Conservation (phyloP, 371 early-diverging fungal genomes). For the Syncephalastrum contaminatum region DNA sequence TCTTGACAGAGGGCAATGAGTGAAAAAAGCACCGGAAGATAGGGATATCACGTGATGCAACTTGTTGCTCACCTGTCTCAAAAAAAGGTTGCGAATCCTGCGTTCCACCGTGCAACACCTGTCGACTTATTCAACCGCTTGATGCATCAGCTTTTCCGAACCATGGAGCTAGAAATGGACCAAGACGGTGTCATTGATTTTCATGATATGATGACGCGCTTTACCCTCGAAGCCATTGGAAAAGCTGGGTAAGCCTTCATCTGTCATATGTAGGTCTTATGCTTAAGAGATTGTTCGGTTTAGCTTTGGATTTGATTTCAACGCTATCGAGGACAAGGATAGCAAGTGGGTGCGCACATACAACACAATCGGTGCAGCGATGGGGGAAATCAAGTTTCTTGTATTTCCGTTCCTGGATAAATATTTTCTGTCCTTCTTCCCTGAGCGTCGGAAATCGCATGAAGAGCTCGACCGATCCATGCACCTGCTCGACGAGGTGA, state of each 20-base stretch:
- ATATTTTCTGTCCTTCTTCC: constrained; percentile 10
- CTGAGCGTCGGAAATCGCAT: constrained; percentile 30
- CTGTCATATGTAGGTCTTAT: neutral
- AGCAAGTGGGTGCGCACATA: too few species aligned
- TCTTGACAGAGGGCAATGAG: constrained; percentile 17
- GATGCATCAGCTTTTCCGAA: constrained; percentile 16
- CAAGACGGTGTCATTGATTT: neutral
- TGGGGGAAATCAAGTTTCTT: too few species aligned
- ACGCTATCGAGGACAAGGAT: too few species aligned
- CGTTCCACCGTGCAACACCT: constrained; percentile 42
- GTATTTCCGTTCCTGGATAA: too few species aligned
- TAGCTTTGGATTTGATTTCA: too few species aligned
- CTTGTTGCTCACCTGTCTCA: too few species aligned
- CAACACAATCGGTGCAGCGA: too few species aligned
- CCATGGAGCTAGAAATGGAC: constrained; percentile 10
- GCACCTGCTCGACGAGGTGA: constrained; percentile 33
- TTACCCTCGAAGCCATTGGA: constrained; percentile 39
- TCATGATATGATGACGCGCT: constrained; percentile 17
- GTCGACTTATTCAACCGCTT: constrained; percentile 27
- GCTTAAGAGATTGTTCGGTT: neutral
- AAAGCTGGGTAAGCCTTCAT: constrained; percentile 21
- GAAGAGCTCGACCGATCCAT: constrained; percentile 28
- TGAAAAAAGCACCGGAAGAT: constrained; percentile 31
- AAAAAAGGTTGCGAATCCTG: constrained; percentile 31
- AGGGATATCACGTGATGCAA: neutral